A percentile compares a stretch with the other conserved stretches of the same genome.
Evolutionary conservation across 371 early-diverging fungal genomes (phyloP).

Genomic region (Mortierella sp.): DNA sequence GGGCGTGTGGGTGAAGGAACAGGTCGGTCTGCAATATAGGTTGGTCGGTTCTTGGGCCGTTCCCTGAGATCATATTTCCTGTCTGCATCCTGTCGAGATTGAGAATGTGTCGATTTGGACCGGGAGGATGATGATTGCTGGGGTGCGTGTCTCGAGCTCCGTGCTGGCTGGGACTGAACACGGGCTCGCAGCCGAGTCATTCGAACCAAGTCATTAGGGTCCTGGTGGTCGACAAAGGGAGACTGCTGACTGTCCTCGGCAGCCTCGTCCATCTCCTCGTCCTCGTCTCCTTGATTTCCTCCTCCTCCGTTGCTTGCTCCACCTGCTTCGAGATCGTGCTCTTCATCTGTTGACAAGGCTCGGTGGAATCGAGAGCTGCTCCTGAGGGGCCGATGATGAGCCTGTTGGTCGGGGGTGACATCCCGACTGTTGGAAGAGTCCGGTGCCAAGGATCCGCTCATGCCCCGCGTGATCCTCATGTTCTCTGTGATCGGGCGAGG

Average conservation of each 20-base stretch:
- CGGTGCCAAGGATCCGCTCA: conserved; percentile 31
- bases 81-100: conserved; percentile 41
- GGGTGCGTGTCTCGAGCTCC: conserved; percentile 15
- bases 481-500: conserved; percentile 45
- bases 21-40: conserved; percentile 51
- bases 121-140: conserved; percentile 19
- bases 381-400: conserved; percentile 15
- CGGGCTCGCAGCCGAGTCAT: conserved; percentile 50
- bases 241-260: conserved; percentile 24
- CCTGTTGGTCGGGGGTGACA: conserved; percentile 29
- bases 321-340: conserved; percentile 22
- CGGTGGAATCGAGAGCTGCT: conserved; percentile 22
- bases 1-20: conserved; percentile 40
- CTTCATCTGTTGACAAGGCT: conserved; percentile 33
- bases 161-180: conserved; percentile 24
- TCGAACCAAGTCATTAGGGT: conserved; percentile 22
- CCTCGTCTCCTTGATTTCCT: conserved; percentile 21
- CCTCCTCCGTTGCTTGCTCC: conserved; percentile 13
- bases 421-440: conserved; percentile 50
- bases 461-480: conserved; percentile 55
- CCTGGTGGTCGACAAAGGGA: conserved; percentile 17
- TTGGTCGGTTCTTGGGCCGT: conserved; percentile 50
- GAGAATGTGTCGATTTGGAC: conserved; percentile 26
- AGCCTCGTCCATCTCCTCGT: conserved; percentile 37
- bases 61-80: conserved; percentile 54